Evolutionary conservation across 139 green algal species (phyloP).

Genomic region (Raphidocelis subcapitata): DNA sequence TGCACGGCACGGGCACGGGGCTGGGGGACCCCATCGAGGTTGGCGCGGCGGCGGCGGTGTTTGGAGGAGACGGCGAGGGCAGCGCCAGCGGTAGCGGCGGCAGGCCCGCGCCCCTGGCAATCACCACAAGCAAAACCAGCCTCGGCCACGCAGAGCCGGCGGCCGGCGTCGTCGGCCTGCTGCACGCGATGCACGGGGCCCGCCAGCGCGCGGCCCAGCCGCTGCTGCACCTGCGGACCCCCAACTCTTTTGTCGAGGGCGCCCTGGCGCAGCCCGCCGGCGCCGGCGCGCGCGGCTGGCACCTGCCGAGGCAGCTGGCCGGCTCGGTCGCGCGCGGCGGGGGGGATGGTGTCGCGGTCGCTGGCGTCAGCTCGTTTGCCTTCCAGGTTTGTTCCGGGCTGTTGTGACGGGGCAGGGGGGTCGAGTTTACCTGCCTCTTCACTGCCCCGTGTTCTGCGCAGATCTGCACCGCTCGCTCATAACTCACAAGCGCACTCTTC

Average conservation of each 20-base stretch:
- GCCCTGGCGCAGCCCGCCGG: constrained; percentile 26
- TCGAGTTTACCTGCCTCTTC: too few relatives aligned
- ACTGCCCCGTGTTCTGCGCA: too few relatives aligned
- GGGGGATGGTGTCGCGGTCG: not conserved
- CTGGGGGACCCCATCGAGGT: constrained; percentile 90
- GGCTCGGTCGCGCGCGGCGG: not conserved
- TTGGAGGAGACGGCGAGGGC: not conserved
- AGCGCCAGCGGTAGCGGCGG: too few relatives aligned
- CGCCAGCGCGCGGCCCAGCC: constrained; percentile 15
- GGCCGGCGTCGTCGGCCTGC: constrained; percentile 62
- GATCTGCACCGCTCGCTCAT: too few relatives aligned
- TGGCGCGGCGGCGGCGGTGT: constrained; percentile 48
- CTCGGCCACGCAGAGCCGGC: constrained; percentile 75
- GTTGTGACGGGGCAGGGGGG: too few relatives aligned
- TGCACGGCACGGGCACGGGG: constrained; percentile 65
- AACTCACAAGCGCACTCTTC: too few relatives aligned
- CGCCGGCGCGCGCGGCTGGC: not conserved
- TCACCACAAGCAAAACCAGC: constrained; percentile 70
- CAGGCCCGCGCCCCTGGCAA: constrained; percentile 35
- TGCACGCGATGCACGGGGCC: constrained; percentile 34
- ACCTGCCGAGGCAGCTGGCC: constrained; percentile 15
- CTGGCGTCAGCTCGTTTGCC: constrained; percentile 79
- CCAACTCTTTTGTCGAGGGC: constrained; percentile 54
- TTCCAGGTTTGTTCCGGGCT: constrained; percentile 39
- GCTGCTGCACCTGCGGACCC: constrained; percentile 52